Evolutionary conservation across 1,139 yeast genomes (phyloP).

Genomic region (Candida sojae): DNA sequence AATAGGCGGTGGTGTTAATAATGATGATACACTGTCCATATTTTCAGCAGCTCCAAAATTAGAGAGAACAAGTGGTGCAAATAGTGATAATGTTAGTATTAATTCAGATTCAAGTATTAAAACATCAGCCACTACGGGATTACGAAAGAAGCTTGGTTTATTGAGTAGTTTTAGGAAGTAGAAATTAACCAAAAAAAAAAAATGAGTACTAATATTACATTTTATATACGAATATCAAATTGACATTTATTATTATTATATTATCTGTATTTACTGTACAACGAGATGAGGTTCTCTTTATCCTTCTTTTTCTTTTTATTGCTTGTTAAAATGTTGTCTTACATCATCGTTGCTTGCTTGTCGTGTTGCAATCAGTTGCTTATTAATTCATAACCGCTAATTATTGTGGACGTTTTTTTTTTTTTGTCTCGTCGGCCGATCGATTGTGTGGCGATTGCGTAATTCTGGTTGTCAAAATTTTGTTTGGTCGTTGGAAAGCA

Average conservation of each 20-base stretch:
- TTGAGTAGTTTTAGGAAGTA: conserved; percentile 3
- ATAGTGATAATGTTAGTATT: conserved; percentile 20
- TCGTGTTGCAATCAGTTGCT: background rate
- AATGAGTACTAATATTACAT: background rate
- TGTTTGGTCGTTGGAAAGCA: too few relatives aligned
- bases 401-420: background rate
- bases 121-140: background rate
- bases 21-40: conserved; percentile 13
- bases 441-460: background rate
- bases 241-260: background rate
- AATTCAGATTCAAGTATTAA: conserved; percentile 19
- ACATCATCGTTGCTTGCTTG: background rate
- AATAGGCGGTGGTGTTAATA: conserved; percentile 1
- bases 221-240: background rate
- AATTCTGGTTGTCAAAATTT: too few relatives aligned
- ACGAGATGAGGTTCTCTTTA: too few relatives aligned
- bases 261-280: too few relatives aligned
- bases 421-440: background rate
- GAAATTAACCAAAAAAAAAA: background rate
- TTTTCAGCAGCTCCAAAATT: conserved; percentile 10
- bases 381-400: background rate
- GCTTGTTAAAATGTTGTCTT: background rate
- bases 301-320: too few relatives aligned
- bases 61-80: conserved; percentile 15
- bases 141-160: conserved; percentile 2